phyloP scores from a whole-genome alignment of 2,329 filamentous ascomycete species.

The Nigrograna mackinnonii region DNA sequence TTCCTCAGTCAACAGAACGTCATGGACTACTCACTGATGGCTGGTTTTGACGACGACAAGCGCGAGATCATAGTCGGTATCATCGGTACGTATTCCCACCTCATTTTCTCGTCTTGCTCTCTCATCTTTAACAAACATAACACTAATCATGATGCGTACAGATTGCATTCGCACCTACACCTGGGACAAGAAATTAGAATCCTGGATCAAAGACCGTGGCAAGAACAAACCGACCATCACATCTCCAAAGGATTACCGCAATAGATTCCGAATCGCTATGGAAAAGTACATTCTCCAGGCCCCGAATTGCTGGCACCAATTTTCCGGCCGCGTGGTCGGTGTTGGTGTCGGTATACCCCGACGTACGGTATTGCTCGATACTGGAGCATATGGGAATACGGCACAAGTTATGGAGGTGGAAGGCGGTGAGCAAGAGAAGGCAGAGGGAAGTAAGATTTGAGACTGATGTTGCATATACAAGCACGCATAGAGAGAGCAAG shows the following conservation, averaged over 20 bases:
- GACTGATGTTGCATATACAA: too few species aligned
- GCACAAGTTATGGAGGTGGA: conserved; percentile 15
- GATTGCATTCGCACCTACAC: conserved; percentile 98
- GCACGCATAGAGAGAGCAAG: too few species aligned
- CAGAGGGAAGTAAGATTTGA: conserved; percentile 13
- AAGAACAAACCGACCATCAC: conserved; percentile 90
- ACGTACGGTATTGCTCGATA: conserved; percentile 11
- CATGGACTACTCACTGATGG: conserved; percentile 99
- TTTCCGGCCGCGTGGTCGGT: conserved; percentile 40
- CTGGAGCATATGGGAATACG: conserved; percentile 2
- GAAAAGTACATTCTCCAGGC: conserved; percentile 80
- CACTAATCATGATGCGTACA: conserved; percentile 3
- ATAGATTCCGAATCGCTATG: conserved; percentile 95
- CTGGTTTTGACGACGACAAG: conserved; percentile 86
- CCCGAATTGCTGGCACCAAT: conserved; percentile 77
- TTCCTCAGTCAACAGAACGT: conserved; percentile 95
- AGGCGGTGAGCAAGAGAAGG: conserved; percentile 14
- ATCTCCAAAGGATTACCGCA: conserved; percentile 96
- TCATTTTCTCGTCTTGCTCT: background rate
- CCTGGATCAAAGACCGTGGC: conserved; percentile 98
- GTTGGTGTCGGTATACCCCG: conserved; percentile 14
- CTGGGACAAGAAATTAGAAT: conserved; percentile 99
- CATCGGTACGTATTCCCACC: conserved; percentile 55
- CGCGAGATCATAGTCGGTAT: conserved; percentile 96
- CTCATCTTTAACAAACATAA: background rate